Conservation (phyloP, 345 rosid genomes). For the Brassica carinata region DNA sequence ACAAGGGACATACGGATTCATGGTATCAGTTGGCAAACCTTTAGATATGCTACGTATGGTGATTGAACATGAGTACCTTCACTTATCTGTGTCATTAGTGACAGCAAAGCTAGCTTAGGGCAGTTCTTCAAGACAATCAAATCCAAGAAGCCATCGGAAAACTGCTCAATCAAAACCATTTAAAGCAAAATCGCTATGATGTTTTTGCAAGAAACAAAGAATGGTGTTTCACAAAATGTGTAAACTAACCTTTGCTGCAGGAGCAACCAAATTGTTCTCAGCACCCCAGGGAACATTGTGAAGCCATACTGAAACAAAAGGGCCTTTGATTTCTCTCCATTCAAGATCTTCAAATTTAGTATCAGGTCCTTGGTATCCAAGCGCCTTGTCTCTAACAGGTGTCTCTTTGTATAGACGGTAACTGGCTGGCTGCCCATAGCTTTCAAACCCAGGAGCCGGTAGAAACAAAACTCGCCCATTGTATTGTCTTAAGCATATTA, state of each 20-base stretch:
- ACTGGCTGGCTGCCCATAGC: constrained; percentile 64
- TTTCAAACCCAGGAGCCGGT: constrained; percentile 92
- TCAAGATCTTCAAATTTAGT: constrained; percentile 46
- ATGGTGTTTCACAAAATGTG: not conserved
- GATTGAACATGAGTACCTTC: constrained; percentile 75
- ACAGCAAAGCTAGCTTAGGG: constrained; percentile 65
- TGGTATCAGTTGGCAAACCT: constrained; percentile 48
- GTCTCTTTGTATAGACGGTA: constrained; percentile 42
- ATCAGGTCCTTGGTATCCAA: constrained; percentile 68
- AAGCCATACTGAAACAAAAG: constrained; percentile 94
- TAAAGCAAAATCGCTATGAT: not conserved
- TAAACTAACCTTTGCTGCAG: constrained; percentile 76
- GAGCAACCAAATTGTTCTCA: constrained; percentile 80
- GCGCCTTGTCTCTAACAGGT: constrained; percentile 27
- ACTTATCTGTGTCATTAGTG: constrained; percentile 52
- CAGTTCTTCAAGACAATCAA: constrained; percentile 59
- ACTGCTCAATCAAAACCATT: constrained; percentile 46
- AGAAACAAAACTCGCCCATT: constrained; percentile 68
- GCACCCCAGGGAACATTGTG: constrained; percentile 98
- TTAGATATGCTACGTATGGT: constrained; percentile 63
- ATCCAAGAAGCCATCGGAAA: constrained; percentile 92
- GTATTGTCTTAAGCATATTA: constrained; percentile 66
- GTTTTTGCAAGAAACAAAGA: not conserved
- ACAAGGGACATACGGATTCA: not conserved
- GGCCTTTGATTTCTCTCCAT: constrained; percentile 88